Percentiles rank a stretch among this genome's conserved stretches.
Conservation (phyloP, 768 basidiomycete genomes). For the Lactifluus pinguis region DNA sequence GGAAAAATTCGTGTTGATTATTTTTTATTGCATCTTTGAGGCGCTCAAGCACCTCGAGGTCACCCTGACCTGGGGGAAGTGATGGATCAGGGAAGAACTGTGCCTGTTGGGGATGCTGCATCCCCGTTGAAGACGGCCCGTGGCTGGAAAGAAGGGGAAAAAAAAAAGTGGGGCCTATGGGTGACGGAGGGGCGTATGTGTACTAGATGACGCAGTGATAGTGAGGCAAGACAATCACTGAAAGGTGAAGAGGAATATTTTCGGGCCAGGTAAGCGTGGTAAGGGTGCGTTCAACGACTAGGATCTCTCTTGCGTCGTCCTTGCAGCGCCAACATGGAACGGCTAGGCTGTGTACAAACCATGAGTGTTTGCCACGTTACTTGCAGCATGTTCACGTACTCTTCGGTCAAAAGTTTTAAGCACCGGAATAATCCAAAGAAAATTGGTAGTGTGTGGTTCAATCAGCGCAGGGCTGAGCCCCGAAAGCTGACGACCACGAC, state of each 20-base stretch:
- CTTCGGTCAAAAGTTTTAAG: not conserved
- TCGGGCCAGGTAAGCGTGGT: slow-evolving; percentile 43
- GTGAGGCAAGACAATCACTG: not conserved
- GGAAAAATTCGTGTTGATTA: slow-evolving; percentile 65
- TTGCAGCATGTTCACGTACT: not conserved
- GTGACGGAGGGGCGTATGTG: slow-evolving; percentile 11
- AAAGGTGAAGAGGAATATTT: not conserved
- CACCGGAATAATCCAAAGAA: not conserved
- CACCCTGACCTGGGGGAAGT: slow-evolving; percentile 47
- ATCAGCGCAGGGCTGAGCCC: not conserved
- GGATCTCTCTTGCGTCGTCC: slow-evolving; percentile 50
- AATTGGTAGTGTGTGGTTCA: not conserved
- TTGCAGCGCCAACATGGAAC: slow-evolving; percentile 47
- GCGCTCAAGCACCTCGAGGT: slow-evolving; percentile 66
- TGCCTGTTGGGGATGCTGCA: slow-evolving; percentile 9
- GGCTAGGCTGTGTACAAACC: not conserved
- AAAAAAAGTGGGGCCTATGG: slow-evolving; percentile 24
- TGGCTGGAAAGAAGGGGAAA: slow-evolving; percentile 12
- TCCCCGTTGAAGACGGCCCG: slow-evolving; percentile 8
- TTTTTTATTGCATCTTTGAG: slow-evolving; percentile 65
- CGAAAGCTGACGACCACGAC: no score
- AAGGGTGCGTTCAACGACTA: slow-evolving; percentile 56
- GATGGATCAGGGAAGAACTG: slow-evolving; percentile 14
- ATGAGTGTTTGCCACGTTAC: not conserved
- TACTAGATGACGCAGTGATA: not conserved